phyloP scores from a whole-genome alignment of 306 rosid species.

The Cicer pinnatifidum region DNA sequence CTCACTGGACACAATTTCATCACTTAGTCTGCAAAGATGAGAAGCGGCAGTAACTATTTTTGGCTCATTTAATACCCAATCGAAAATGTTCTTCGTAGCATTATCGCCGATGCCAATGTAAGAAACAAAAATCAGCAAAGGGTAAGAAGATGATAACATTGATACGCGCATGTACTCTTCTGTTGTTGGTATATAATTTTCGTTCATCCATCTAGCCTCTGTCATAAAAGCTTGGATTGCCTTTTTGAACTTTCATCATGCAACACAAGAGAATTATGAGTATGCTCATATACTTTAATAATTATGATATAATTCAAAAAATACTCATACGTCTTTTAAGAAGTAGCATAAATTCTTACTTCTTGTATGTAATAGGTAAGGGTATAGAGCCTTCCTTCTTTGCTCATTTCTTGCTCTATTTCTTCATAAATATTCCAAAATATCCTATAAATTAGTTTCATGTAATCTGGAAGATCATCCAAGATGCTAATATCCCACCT shows the following conservation, averaged over 20 bases:
- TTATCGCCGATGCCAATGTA: not conserved
- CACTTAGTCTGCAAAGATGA: not conserved
- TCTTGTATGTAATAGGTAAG: too few species aligned
- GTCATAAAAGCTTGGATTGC: not conserved
- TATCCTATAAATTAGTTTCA: not conserved
- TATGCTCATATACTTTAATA: too few species aligned
- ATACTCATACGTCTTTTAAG: too few species aligned
- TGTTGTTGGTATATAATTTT: not conserved
- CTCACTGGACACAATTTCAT: not conserved
- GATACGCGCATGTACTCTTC: conserved; percentile 11
- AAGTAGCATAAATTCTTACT: too few species aligned
- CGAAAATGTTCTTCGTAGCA: not conserved
- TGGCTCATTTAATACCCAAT: not conserved
- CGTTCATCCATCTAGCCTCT: not conserved
- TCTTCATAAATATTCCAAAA: not conserved
- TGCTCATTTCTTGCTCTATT: conserved; percentile 38
- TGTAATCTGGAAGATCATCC: conserved; percentile 28
- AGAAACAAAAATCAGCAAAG: not conserved
- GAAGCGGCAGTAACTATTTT: not conserved
- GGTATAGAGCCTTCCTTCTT: too few species aligned
- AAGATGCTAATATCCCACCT: conserved; percentile 34
- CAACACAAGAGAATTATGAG: too few species aligned
- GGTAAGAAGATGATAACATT: not conserved
- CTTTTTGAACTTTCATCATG: not conserved
- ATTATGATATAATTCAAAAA: too few species aligned